These are phyloP conservation scores for Nicotiana tabacum DNA, from an alignment of 257 asterid species.

Conservation along the genomic window DNA sequence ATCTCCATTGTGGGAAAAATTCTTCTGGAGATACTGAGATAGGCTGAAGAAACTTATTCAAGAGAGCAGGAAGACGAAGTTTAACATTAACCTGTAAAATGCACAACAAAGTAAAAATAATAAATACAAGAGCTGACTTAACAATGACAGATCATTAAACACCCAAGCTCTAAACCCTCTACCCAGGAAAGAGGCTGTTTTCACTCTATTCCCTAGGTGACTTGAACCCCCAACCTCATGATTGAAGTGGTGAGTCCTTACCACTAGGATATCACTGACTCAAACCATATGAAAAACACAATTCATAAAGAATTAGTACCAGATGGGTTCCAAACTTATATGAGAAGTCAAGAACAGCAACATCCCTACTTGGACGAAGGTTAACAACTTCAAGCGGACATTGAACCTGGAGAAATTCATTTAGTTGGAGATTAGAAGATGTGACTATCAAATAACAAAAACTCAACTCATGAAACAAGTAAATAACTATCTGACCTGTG, in stretches of 20 bases:
- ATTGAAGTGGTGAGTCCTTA: background rate
- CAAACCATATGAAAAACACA: background rate
- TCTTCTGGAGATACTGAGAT: conserved; percentile 74
- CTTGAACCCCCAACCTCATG: background rate
- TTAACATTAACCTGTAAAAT: conserved; percentile 65
- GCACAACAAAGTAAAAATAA: conserved; percentile 1
- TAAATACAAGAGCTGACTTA: background rate
- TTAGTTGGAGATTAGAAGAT: background rate
- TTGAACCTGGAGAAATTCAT: conserved; percentile 53
- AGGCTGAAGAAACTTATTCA: conserved; percentile 83
- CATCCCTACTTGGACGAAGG: conserved; percentile 86
- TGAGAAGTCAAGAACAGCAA: conserved; percentile 84
- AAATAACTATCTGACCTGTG: conserved; percentile 51
- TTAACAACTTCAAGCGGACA: conserved; percentile 88
- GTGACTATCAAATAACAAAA: background rate
- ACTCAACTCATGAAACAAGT: background rate
- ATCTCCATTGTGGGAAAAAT: conserved; percentile 93
- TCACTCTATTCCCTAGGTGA: background rate
- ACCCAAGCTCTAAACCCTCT: background rate
- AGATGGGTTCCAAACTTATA: conserved; percentile 62
- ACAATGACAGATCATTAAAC: background rate
- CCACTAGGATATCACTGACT: background rate
- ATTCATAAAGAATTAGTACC: conserved; percentile 36
- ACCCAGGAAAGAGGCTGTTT: background rate
- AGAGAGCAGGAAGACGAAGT: conserved; percentile 86